Percentiles rank a stretch among this genome's conserved stretches.
These are phyloP conservation scores for Oryza meyeriana DNA, from an alignment of 176 grass and related monocot species.

Conservation along the genomic window DNA sequence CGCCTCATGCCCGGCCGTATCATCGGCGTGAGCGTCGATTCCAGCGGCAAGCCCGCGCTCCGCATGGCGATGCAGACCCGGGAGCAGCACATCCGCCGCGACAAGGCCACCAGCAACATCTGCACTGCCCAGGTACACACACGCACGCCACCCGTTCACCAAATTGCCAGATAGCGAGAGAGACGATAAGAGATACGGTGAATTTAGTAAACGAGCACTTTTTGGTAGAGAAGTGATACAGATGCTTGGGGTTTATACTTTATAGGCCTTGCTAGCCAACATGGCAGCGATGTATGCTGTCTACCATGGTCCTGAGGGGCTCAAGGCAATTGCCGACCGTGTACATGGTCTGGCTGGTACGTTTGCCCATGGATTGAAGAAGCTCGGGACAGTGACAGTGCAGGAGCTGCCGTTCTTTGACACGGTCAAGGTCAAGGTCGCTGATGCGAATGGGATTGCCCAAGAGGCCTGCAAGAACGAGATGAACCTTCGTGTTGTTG, in stretches of 20 bases:
- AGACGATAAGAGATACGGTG: not conserved
- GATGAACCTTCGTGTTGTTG: conserved; percentile 90
- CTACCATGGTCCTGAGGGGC: conserved; percentile 92
- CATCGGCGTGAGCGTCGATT: conserved; percentile 87
- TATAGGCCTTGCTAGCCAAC: conserved; percentile 92
- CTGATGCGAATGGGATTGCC: conserved; percentile 63
- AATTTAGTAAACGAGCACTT: conserved; percentile 19
- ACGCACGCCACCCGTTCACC: conserved; percentile 20
- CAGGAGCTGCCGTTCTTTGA: conserved; percentile 97
- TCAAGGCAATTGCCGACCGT: conserved; percentile 78
- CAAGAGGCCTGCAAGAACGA: conserved; percentile 77
- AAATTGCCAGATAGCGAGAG: conserved; percentile 25
- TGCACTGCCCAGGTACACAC: conserved; percentile 84
- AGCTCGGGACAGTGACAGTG: conserved; percentile 78
- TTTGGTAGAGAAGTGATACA: not conserved
- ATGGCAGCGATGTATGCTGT: conserved; percentile 99
- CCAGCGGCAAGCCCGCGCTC: conserved; percentile 80
- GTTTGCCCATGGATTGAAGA: conserved; percentile 84
- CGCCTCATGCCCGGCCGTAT: conserved; percentile 91
- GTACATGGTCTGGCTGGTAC: conserved; percentile 85
- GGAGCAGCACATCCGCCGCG: conserved; percentile 94
- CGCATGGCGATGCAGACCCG: conserved; percentile 99
- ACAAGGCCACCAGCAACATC: conserved; percentile 99
- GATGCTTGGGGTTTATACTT: conserved; percentile 33
- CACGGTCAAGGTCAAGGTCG: conserved; percentile 83